Percentiles rank a stretch among this genome's conserved stretches.
phyloP scores from a whole-genome alignment of 768 basidiomycete genomes.

The Termitomyces sp. region DNA sequence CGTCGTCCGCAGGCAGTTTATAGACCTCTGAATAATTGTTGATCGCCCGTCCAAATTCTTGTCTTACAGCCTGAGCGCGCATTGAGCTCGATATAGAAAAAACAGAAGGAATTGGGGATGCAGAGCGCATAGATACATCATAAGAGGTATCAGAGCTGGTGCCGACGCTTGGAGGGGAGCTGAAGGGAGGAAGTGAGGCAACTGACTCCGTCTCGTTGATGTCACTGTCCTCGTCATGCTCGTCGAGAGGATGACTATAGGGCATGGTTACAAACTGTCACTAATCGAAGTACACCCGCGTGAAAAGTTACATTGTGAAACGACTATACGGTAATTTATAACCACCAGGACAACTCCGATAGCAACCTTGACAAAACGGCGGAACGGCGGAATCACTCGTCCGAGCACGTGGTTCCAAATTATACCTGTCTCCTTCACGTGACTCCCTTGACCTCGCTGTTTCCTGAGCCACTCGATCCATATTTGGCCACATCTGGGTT shows the following conservation, averaged over 20 bases:
- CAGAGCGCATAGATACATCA: conserved; percentile 55
- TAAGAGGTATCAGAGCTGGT: conserved; percentile 51
- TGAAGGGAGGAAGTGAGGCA: conserved; percentile 33
- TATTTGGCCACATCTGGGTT: neutral
- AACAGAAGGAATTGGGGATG: conserved; percentile 64
- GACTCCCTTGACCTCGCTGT: neutral
- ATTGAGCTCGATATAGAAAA: conserved; percentile 63
- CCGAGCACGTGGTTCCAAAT: conserved; percentile 8
- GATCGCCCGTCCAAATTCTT: conserved; percentile 63
- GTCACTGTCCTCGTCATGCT: conserved; percentile 29
- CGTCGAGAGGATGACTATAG: conserved; percentile 7
- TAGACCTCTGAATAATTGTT: conserved; percentile 82
- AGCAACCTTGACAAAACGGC: no score
- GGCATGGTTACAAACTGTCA: conserved; percentile 1
- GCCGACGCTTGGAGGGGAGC: conserved; percentile 27
- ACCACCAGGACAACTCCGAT: neutral
- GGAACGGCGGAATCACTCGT: no score
- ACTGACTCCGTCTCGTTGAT: conserved; percentile 38
- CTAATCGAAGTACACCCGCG: neutral
- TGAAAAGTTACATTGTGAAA: conserved; percentile 1
- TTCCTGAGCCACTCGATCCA: neutral
- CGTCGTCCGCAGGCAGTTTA: conserved; percentile 71
- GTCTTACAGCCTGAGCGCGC: conserved; percentile 49
- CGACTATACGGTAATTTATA: conserved; percentile 4
- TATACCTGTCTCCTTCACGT: neutral